phyloP scores from a whole-genome alignment of 2,329 filamentous ascomycete species.

The Lasiodiplodia gonubiensis region DNA sequence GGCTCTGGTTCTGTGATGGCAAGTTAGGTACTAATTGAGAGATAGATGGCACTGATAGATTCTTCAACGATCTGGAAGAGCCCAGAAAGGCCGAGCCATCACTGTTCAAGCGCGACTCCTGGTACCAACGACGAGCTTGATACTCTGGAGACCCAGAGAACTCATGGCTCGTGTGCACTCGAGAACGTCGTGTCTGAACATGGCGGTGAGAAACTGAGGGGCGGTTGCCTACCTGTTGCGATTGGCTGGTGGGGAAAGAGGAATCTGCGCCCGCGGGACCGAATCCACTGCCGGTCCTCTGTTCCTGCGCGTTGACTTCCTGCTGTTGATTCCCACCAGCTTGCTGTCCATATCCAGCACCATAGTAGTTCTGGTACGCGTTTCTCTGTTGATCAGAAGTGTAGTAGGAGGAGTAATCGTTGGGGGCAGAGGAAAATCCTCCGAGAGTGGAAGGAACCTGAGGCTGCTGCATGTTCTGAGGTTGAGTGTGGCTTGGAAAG shows the following conservation, averaged over 20 bases:
- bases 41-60: conserved; percentile 16
- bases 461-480: conserved; percentile 64
- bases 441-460: conserved; percentile 65
- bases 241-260: conserved; percentile 67
- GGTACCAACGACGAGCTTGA: not conserved
- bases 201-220: not conserved
- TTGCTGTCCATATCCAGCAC: conserved; percentile 59
- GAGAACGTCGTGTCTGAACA: not conserved
- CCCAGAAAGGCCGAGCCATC: not conserved
- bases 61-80: not conserved
- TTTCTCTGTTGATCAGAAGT: conserved; percentile 76
- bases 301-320: conserved; percentile 73
- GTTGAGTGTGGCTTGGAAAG: conserved; percentile 54
- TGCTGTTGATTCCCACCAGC: conserved; percentile 61
- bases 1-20: conserved; percentile 62
- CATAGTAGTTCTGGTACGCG: conserved; percentile 73
- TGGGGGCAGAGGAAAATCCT: conserved; percentile 74
- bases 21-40: conserved; percentile 22
- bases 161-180: not conserved
- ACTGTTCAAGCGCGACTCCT: not conserved
- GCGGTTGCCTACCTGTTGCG: conserved; percentile 55
- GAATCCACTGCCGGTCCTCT: conserved; percentile 80
- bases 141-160: conserved; percentile 10
- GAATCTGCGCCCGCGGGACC: conserved; percentile 63
- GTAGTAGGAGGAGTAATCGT: conserved; percentile 86